Evolutionary conservation across 2,329 filamentous ascomycete species (phyloP).

Genomic region (Pseudogymnoascus sp.): DNA sequence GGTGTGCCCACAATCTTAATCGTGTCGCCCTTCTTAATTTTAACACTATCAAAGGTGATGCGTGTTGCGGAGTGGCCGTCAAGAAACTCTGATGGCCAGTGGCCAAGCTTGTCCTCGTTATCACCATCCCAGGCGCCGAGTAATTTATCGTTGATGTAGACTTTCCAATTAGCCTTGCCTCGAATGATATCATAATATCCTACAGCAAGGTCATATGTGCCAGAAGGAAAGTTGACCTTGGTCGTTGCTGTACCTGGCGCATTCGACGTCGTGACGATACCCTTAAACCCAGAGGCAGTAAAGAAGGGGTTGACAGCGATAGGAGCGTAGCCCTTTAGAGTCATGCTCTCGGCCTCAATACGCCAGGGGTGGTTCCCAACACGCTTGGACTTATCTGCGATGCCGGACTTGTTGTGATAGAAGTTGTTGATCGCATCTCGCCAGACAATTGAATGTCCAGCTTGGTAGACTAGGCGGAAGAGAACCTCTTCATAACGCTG

Average conservation of each 20-base stretch:
- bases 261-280: conserved; percentile 51
- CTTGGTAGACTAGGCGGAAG: conserved; percentile 57
- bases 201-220: conserved; percentile 57
- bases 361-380: conserved; percentile 58
- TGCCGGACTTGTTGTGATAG: conserved; percentile 55
- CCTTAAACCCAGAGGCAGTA: conserved; percentile 48
- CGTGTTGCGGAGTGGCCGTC: conserved; percentile 61
- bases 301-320: conserved; percentile 53
- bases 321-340: conserved; percentile 49
- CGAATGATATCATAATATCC: conserved; percentile 60
- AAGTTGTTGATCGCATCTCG: conserved; percentile 60
- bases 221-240: conserved; percentile 42
- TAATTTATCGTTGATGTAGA: conserved; percentile 46
- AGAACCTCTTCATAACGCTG: conserved; percentile 54
- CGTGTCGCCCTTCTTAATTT: conserved; percentile 44
- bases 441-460: conserved; percentile 66
- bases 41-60: conserved; percentile 50
- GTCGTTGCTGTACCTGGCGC: conserved; percentile 42
- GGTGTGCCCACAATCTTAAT: conserved; percentile 52
- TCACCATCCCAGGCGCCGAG: conserved; percentile 56
- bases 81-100: conserved; percentile 51
- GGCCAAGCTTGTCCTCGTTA: conserved; percentile 52
- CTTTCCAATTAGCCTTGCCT: conserved; percentile 50
- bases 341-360: conserved; percentile 65
- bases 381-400: conserved; percentile 49